Evolutionary conservation across 495 filamentous ascomycete species (phyloP), one percentile per base, ranked within the genome.

Genomic region (Lasiosphaeria ovina): DNA sequence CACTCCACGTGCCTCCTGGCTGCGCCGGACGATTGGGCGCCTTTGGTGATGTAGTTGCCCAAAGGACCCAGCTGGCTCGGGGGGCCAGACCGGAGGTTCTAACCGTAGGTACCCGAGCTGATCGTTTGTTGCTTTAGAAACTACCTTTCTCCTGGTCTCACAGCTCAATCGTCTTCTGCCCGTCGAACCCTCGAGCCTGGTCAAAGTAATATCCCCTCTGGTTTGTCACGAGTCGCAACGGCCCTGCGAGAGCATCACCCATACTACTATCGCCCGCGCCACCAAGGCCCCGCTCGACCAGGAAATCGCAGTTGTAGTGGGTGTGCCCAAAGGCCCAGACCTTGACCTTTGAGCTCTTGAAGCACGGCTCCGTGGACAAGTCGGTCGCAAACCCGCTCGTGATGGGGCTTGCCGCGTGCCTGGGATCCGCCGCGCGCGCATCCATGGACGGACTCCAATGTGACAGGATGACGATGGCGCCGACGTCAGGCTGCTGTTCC

Each of bases 301-400:
- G 36, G n/a, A 49, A 49, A 49, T 49, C 47, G n/a, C 47, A 49
- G 47, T 49, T 49, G 14, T 45, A 55, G 34, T 61, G 59, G 16
- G 59, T 56, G 32, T 61, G 53, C 35, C 59, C 59, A 55, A 55
- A 61, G 1, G 44, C 59, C 59, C 53, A 61, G n/a, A 56, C 45
- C 51, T 35, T 55, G 16, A 55, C 59, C 16, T 33, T 56, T 3
- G 24, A n/a, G 31, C 53, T 61, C 33, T 11, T 0, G 44, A 55
- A 61, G 4, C 59, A 51, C n/a, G 4, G 17, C 59, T 51, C 59
- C 42, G 34, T 33, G 0, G 42, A 50, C 44, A 61, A 35, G 4
- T 61, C 59, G 31, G 52, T 61, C 33, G 35, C 34, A 40, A 61
- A 56, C 12, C 40, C 52, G 10, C 33, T n/a, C 14, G 33, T 14